A percentile compares a stretch with the other conserved stretches of the same genome.
These are phyloP conservation scores for Beta vulgaris DNA, from an alignment of 148 eudicot genomes.

Conservation along the genomic window DNA sequence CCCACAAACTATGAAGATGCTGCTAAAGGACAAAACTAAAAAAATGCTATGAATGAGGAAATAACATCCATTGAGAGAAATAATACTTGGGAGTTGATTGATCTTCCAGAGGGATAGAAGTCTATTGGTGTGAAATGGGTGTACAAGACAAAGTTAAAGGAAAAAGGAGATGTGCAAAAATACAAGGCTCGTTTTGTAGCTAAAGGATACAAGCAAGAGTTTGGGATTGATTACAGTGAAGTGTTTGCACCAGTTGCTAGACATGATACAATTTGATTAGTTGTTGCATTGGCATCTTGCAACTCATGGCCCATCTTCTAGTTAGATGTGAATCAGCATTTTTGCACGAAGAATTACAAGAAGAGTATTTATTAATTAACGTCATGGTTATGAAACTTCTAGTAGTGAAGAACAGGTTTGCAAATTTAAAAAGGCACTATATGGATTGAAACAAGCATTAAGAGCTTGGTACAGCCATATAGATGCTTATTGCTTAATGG, in stretches of 20 bases:
- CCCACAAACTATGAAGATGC: slow-evolving; percentile 22
- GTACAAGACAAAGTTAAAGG: slow-evolving; percentile 21
- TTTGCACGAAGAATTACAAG: slow-evolving; percentile 11
- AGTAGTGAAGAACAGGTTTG: slow-evolving; percentile 11
- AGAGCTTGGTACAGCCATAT: too few species aligned
- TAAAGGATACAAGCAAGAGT: slow-evolving; percentile 14
- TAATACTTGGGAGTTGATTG: slow-evolving; percentile 12
- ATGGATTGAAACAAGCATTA: too few species aligned
- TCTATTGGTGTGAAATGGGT: slow-evolving; percentile 25
- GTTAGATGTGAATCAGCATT: slow-evolving; percentile 23
- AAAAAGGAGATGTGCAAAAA: slow-evolving; percentile 13
- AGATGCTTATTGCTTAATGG: too few species aligned
- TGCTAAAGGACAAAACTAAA: slow-evolving; percentile 23
- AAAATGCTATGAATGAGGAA: slow-evolving; percentile 25
- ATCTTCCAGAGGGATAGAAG: slow-evolving; percentile 17
- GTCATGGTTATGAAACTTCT: slow-evolving; percentile 3
- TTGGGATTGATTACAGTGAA: slow-evolving; percentile 12
- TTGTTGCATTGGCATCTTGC: too few species aligned
- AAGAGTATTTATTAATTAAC: slow-evolving; percentile 1
- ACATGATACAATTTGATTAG: too few species aligned
- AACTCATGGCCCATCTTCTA: neutral
- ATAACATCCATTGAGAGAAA: slow-evolving; percentile 21
- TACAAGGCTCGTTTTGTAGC: slow-evolving; percentile 17
- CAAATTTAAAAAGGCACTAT: neutral
- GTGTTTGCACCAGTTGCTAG: slow-evolving; percentile 12